Conservation (phyloP, 805 yeast species). For the Wickerhamomyces sydowiorum region DNA sequence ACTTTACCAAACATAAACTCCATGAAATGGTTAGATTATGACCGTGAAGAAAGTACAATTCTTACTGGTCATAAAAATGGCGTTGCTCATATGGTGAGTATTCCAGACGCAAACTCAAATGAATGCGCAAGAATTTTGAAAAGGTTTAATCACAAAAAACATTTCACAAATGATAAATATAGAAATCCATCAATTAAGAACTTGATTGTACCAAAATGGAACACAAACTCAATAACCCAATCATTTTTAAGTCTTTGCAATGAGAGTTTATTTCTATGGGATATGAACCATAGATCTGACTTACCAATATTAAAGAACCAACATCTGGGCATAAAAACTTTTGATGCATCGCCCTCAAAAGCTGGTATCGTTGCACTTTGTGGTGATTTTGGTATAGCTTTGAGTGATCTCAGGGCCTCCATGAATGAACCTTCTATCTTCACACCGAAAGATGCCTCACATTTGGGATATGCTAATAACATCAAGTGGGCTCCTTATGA, state of each 20-base stretch:
- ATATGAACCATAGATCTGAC: slow-evolving; percentile 50
- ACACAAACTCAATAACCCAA: slow-evolving; percentile 24
- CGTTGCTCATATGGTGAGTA: slow-evolving; percentile 59
- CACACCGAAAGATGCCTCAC: slow-evolving; percentile 32
- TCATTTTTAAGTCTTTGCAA: slow-evolving; percentile 59
- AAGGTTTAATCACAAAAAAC: slow-evolving; percentile 74
- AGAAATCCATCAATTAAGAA: slow-evolving; percentile 12
- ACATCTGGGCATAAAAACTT: slow-evolving; percentile 42
- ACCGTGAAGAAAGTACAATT: slow-evolving; percentile 32
- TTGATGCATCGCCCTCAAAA: slow-evolving; percentile 42
- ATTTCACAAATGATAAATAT: slow-evolving; percentile 31
- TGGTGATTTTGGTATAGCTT: slow-evolving; percentile 68
- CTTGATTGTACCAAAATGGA: slow-evolving; percentile 15
- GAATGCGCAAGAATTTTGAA: slow-evolving; percentile 68
- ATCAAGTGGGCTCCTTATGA: slow-evolving; percentile 62
- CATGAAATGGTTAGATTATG: slow-evolving; percentile 45
- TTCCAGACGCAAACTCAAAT: slow-evolving; percentile 48
- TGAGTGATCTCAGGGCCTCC: slow-evolving; percentile 58
- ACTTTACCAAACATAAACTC: slow-evolving; percentile 49
- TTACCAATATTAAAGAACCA: slow-evolving; percentile 51
- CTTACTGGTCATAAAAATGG: slow-evolving; percentile 80
- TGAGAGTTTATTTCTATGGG: slow-evolving; percentile 75
- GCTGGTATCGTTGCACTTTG: slow-evolving; percentile 56
- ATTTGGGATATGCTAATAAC: slow-evolving; percentile 29
- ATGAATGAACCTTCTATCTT: slow-evolving; percentile 29